A percentile compares a stretch with the other conserved stretches of the same genome.
These are phyloP conservation scores for Microdochium nivale DNA, from an alignment of 2,329 filamentous ascomycete genomes.

Conservation along the genomic window DNA sequence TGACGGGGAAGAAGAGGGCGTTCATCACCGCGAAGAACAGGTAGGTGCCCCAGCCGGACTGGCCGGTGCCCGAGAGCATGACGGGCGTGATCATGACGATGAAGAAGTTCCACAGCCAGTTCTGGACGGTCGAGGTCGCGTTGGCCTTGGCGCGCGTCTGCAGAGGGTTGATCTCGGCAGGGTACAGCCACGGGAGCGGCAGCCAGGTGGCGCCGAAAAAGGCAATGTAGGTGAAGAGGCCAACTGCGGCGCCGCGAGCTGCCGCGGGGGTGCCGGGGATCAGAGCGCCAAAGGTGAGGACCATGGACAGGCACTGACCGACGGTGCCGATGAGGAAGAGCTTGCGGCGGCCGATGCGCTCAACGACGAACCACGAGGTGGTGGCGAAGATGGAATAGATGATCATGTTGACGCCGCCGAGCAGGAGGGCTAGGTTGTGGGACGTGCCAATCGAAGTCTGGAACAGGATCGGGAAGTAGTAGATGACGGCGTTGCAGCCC, in stretches of 20 bases:
- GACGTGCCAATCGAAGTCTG: constrained; percentile 27
- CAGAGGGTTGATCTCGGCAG: constrained; percentile 44
- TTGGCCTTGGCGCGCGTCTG: constrained; percentile 36
- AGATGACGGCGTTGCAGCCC: constrained; percentile 50
- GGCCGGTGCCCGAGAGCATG: constrained; percentile 44
- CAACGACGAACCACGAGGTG: constrained; percentile 33
- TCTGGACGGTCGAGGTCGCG: constrained; percentile 49
- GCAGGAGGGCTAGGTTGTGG: constrained; percentile 38
- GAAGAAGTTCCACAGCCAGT: constrained; percentile 46
- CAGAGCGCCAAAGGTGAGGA: constrained; percentile 52
- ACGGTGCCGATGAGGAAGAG: constrained; percentile 34
- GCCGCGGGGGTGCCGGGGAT: constrained; percentile 53
- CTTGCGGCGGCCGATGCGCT: constrained; percentile 35
- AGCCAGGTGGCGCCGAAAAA: constrained; percentile 60
- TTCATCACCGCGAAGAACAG: constrained; percentile 38
- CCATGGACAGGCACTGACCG: constrained; percentile 46
- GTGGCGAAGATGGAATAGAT: constrained; percentile 24
- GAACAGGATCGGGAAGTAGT: constrained; percentile 54
- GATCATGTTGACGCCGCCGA: constrained; percentile 26
- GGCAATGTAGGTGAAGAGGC: constrained; percentile 60
- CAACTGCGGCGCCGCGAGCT: constrained; percentile 60
- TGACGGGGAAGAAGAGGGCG: constrained; percentile 32
- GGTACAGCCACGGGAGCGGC: constrained; percentile 52
- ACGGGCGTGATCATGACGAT: constrained; percentile 57
- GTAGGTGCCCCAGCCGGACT: constrained; percentile 35